phyloP scores from a whole-genome alignment of 2,329 filamentous ascomycete species.

The Cercospora sp. region DNA sequence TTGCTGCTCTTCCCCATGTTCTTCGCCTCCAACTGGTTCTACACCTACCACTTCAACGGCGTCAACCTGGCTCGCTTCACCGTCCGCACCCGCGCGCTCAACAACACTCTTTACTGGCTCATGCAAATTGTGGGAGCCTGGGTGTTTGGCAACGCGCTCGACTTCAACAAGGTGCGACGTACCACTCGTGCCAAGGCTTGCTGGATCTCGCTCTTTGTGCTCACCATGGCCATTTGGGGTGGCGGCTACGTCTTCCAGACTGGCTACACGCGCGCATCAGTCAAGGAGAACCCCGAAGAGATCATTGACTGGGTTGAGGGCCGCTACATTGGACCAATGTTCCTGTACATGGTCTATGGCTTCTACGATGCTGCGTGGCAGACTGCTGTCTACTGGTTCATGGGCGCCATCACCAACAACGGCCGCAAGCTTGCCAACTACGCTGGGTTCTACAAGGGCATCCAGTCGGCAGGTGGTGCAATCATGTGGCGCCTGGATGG shows the following conservation, averaged over 20 bases:
- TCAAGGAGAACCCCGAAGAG: constrained; percentile 27
- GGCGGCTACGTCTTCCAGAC: constrained; percentile 78
- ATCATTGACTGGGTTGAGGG: constrained; percentile 66
- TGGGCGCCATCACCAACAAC: constrained; percentile 92
- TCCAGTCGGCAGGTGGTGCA: constrained; percentile 83
- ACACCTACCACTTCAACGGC: constrained; percentile 75
- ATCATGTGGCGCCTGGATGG: constrained; percentile 73
- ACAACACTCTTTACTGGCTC: constrained; percentile 73
- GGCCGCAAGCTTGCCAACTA: constrained; percentile 89
- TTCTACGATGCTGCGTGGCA: constrained; percentile 91
- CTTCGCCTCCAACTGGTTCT: constrained; percentile 77
- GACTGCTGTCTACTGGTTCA: constrained; percentile 90
- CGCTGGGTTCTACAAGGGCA: constrained; percentile 85
- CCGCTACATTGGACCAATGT: constrained; percentile 76
- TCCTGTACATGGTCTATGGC: constrained; percentile 87
- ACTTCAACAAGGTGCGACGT: constrained; percentile 60
- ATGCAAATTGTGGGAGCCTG: constrained; percentile 76
- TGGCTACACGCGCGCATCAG: constrained; percentile 52
- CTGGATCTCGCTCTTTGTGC: constrained; percentile 61
- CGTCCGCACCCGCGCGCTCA: constrained; percentile 72
- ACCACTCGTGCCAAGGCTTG: constrained; percentile 66
- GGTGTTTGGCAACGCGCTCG: constrained; percentile 71
- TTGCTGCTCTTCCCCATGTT: constrained; percentile 79
- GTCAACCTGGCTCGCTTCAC: constrained; percentile 72
- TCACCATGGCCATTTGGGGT: constrained; percentile 81